These are phyloP conservation scores for Trematosphaeria pertusa DNA, from an alignment of 2,329 filamentous ascomycete species.

Conservation along the genomic window DNA sequence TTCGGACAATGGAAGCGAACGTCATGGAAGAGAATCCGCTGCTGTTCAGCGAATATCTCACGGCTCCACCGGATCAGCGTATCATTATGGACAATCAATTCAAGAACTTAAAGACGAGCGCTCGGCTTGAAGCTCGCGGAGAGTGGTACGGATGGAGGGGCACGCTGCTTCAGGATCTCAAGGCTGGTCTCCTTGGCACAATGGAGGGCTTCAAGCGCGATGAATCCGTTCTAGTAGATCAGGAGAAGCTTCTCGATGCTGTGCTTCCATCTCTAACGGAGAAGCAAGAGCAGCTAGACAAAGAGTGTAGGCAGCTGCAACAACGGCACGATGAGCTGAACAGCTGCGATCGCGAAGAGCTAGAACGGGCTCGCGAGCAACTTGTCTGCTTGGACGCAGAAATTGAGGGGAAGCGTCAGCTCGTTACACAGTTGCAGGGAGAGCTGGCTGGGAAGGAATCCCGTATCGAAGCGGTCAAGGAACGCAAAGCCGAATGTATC, in stretches of 20 bases:
- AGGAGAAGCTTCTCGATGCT: constrained; percentile 71
- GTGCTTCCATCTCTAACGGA: constrained; percentile 71
- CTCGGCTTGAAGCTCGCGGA: constrained; percentile 86
- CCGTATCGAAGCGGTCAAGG: constrained; percentile 66
- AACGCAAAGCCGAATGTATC: constrained; percentile 72
- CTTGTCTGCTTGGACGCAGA: constrained; percentile 70
- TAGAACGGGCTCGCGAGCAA: constrained; percentile 74
- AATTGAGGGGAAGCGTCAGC: constrained; percentile 71
- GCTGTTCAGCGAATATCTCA: constrained; percentile 89
- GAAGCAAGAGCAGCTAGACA: constrained; percentile 66
- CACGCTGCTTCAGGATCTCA: constrained; percentile 82
- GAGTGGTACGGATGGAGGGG: constrained; percentile 99
- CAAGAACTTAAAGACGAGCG: constrained; percentile 95
- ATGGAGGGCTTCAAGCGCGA: constrained; percentile 79
- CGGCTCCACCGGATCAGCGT: constrained; percentile 82
- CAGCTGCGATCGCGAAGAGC: constrained; percentile 80
- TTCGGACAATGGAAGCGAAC: constrained; percentile 88
- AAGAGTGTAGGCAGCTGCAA: constrained; percentile 72
- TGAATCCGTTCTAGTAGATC: constrained; percentile 68
- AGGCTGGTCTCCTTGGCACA: constrained; percentile 79
- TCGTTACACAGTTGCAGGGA: constrained; percentile 70
- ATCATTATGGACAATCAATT: constrained; percentile 94
- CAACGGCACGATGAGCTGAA: constrained; percentile 76
- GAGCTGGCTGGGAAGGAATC: constrained; percentile 72
- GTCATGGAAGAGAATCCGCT: constrained; percentile 90